These are phyloP conservation scores for Luffa acutangula DNA, from an alignment of 306 rosid genomes.

Conservation along the genomic window DNA sequence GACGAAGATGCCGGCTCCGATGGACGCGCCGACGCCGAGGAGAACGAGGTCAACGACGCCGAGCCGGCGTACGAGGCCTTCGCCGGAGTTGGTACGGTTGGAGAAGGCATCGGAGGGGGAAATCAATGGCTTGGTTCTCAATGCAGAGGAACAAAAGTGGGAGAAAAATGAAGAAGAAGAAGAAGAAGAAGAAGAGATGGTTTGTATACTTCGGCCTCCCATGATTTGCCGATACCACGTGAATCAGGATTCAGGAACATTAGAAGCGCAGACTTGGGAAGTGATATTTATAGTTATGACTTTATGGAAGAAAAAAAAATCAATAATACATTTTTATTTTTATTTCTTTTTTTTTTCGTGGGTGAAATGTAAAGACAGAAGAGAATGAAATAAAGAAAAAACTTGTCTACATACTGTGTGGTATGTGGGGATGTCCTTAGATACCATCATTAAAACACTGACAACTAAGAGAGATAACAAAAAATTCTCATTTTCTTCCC, in stretches of 20 bases:
- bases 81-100: conserved; percentile 34
- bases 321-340: too few relatives aligned
- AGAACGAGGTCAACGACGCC: conserved; percentile 78
- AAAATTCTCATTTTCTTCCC: too few relatives aligned
- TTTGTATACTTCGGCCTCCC: conserved; percentile 12
- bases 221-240: conserved; percentile 1
- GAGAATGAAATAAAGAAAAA: too few relatives aligned
- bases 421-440: too few relatives aligned
- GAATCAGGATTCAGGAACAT: background rate
- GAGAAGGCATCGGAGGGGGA: conserved; percentile 37
- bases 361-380: too few relatives aligned
- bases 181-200: conserved; percentile 16
- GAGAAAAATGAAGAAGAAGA: conserved; percentile 31
- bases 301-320: too few relatives aligned
- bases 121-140: conserved; percentile 43
- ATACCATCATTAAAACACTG: too few relatives aligned
- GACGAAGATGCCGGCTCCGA: conserved; percentile 88
- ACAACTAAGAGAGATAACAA: too few relatives aligned
- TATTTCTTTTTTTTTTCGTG: too few relatives aligned
- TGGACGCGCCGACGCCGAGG: conserved; percentile 87
- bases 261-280: background rate
- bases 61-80: conserved; percentile 75
- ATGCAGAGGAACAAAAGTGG: conserved; percentile 69
- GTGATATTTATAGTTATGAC: background rate
- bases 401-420: too few relatives aligned